Percentiles rank a stretch among this genome's conserved stretches.
phyloP scores from a whole-genome alignment of 257 asterid species.

The Echites panduratus region DNA sequence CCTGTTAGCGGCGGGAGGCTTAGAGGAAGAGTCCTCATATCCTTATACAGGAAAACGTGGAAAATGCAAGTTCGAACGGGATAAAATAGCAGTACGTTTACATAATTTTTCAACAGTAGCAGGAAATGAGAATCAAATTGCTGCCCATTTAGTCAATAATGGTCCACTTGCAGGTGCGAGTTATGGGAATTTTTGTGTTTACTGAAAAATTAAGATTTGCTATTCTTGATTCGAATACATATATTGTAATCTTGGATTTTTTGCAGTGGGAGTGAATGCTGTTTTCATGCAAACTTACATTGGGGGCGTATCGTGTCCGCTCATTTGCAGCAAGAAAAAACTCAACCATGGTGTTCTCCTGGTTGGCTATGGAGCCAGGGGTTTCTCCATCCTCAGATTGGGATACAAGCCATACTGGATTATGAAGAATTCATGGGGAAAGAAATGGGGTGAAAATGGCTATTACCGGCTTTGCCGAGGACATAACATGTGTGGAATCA shows the following conservation, averaged over 20 bases:
- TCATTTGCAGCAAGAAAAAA: constrained; percentile 54
- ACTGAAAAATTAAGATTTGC: too few species aligned
- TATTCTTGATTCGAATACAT: too few species aligned
- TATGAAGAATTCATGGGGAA: constrained; percentile 88
- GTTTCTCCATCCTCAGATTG: constrained; percentile 61
- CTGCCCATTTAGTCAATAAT: constrained; percentile 53
- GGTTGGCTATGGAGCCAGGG: constrained; percentile 71
- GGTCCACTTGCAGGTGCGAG: constrained; percentile 63
- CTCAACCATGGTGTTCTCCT: constrained; percentile 72
- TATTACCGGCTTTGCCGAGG: constrained; percentile 63
- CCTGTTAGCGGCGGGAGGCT: constrained; percentile 68
- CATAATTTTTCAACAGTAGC: constrained; percentile 54
- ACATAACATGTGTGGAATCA: constrained; percentile 77
- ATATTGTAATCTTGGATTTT: background rate
- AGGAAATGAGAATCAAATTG: constrained; percentile 54
- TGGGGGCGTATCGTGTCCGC: constrained; percentile 81
- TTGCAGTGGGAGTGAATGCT: constrained; percentile 65
- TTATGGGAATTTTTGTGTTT: too few species aligned
- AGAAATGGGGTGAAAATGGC: constrained; percentile 72
- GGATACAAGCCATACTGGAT: constrained; percentile 75
- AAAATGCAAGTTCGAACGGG: constrained; percentile 49
- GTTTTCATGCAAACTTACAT: constrained; percentile 90
- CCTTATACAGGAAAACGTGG: constrained; percentile 68
- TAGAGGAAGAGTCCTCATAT: constrained; percentile 53
- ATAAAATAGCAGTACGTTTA: constrained; percentile 48